Base-by-base conservation (phyloP, 306 rosid genomes). In the Dicorynia guianensis region DNA sequence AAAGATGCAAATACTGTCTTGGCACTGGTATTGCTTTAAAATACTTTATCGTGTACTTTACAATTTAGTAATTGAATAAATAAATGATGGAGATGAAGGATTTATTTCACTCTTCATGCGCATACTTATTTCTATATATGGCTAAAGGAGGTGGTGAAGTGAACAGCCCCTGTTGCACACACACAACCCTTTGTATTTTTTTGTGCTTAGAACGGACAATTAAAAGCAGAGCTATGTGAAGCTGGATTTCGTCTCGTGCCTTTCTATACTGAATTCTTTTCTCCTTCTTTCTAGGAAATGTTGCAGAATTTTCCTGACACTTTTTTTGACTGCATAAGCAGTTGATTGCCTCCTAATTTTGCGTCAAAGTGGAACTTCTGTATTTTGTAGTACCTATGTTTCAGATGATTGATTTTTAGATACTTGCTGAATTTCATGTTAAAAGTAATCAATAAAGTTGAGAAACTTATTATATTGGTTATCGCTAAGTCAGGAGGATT, bases 1-100 rank as follows among this genome's bases (percentile, higher is more conserved):
- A 95, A 81, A 86, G 98, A 86, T 95, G 98, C 84, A 95, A 92
- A 81, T 95, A 95, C 77, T 95, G 98, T 85, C 89, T 90, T 75
- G 98, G 98, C 44, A 95, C 98, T 68, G 98, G 98, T 95, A 92
- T 54, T 77, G 42, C 33, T 74, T 68, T 58, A 7, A 69, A 68
- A 76, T 17, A 25, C 6, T 12, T 61, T 39, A 39, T 30, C 59
- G 38, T 38, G 42, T 9, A 14, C 8, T 72, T 66, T 54, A 20
- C 63, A 13, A 61, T 76, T 67, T 33, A 25, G n/a, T 39, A 15
- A 17, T 79, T 34, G 56, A 66, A 60, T 8, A 34, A 79, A 15
- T 7, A 6, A 70, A 30, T 25, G 3, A 19, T 38, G 58, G 65
- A 68, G 40, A 44, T 30, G 66, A 78, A 55, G 49, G 55, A n/a